Percentiles rank a stretch among this genome's conserved stretches.
These are phyloP conservation scores for Carex pumila DNA, from an alignment of 176 grass and related monocot genomes.

Conservation along the genomic window DNA sequence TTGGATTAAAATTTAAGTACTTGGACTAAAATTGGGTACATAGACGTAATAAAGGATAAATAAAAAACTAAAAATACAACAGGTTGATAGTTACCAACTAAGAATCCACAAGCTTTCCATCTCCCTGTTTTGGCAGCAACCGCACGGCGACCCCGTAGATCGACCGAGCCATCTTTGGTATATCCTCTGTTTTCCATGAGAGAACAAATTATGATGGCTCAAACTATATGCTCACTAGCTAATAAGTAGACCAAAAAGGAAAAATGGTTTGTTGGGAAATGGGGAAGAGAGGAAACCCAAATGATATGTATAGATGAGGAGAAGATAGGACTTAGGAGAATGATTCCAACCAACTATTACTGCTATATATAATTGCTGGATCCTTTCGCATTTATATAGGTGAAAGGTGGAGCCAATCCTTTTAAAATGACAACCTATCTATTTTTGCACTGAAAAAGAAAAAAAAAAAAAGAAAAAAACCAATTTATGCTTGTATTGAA, in stretches of 20 bases:
- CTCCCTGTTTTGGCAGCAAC: slow-evolving; percentile 44
- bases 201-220: neutral
- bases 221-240: neutral
- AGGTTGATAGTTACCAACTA: slow-evolving; percentile 35
- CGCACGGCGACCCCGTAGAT: slow-evolving; percentile 47
- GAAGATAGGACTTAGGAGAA: neutral
- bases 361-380: slow-evolving; percentile 2
- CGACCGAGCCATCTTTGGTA: slow-evolving; percentile 64
- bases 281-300: neutral
- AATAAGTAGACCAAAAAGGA: neutral
- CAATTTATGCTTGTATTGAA: neutral
- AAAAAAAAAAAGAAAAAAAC: neutral
- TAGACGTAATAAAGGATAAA: neutral
- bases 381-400: slow-evolving; percentile 22
- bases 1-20: too few relatives aligned
- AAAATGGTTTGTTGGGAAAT: neutral
- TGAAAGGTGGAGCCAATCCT: neutral
- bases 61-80: neutral
- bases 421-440: neutral
- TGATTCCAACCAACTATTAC: slow-evolving; percentile 12
- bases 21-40: neutral
- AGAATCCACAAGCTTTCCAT: slow-evolving; percentile 69
- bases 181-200: slow-evolving; percentile 34
- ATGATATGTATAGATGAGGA: slow-evolving; percentile 7
- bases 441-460: neutral